These are phyloP conservation scores for Sclerotinia spermophila DNA, from an alignment of 2,329 filamentous ascomycete genomes.

Conservation along the genomic window DNA sequence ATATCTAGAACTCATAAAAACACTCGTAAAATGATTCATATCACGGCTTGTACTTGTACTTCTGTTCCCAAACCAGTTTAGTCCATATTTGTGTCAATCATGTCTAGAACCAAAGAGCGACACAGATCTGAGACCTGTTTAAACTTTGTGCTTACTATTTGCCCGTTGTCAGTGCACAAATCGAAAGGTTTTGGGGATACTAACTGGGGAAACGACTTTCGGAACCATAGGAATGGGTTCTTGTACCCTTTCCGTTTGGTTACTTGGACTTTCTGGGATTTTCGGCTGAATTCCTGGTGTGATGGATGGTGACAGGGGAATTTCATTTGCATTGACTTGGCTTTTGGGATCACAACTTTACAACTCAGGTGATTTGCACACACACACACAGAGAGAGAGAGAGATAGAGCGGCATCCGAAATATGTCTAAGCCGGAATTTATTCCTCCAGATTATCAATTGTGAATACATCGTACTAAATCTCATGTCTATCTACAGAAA, in stretches of 20 bases:
- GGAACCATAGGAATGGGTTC: conserved; percentile 8
- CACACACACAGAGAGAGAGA: not conserved
- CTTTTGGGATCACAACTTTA: not conserved
- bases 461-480: not conserved
- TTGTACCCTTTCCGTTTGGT: not conserved
- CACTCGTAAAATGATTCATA: too few species aligned
- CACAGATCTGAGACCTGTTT: not conserved
- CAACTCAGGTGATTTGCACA: not conserved
- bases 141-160: not conserved
- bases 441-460: not conserved
- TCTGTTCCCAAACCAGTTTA: too few species aligned
- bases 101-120: not conserved
- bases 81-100: not conserved
- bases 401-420: not conserved
- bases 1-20: too few species aligned
- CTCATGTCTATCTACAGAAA: conserved; percentile 1
- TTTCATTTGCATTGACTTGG: conserved; percentile 2
- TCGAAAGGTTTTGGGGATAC: conserved; percentile 2
- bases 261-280: not conserved
- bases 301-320: not conserved
- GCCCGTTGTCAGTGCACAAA: not conserved
- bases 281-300: not conserved
- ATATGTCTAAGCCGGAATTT: not conserved
- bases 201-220: not conserved
- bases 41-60: too few species aligned